Evolutionary conservation across 768 basidiomycete species (phyloP), one percentile per base, ranked within the genome.

Genomic region (Russula sp.): DNA sequence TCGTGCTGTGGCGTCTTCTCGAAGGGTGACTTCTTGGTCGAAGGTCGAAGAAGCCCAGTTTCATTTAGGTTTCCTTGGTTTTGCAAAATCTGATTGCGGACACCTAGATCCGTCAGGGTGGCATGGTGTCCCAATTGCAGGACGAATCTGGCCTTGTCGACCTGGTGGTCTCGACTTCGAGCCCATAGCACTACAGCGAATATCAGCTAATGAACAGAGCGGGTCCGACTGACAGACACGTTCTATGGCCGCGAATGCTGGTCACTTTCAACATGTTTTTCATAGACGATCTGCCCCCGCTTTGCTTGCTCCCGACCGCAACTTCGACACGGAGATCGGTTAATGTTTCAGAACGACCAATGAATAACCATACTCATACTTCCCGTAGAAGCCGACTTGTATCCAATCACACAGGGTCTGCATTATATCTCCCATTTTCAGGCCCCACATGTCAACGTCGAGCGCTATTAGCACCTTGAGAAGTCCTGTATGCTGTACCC

Each of bases 251-350:
- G 40, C 45, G 22, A 34, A 39, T 45, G 53, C 32, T 49, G 58
- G 20, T 55, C 58, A 9, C 34, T 22, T 55, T 58, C 40, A 54
- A 49, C 57, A 45, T 49, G 32, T 59, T 57, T 63, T 55, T 64
- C 40, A 55, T 59, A 60, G 48, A 64, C 63, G 63, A 60, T 60
- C 54, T 55, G 31, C 48, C n/a, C 34, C 59, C 59, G 58, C 54
- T 55, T 55, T 50, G 47, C 9, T n/a, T 42, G 49, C 42, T 51
- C 48, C 22, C 14, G 16, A 32, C 47, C 53, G 40, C 32, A 50
- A 37, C 53, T 60, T 45, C 34, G 34, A 59, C 58, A n/a, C 45
- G 40, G 57, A 50, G 51, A 59, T 55, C 53, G 54, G 56, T 56
- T 22, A 48, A 27, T 49, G 22, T 57, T 63, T 62, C 32, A 6